Evolutionary conservation across 495 filamentous ascomycete species (phyloP), one percentile per base, ranked within the genome.

Genomic region (Lindgomyces ingoldianus): DNA sequence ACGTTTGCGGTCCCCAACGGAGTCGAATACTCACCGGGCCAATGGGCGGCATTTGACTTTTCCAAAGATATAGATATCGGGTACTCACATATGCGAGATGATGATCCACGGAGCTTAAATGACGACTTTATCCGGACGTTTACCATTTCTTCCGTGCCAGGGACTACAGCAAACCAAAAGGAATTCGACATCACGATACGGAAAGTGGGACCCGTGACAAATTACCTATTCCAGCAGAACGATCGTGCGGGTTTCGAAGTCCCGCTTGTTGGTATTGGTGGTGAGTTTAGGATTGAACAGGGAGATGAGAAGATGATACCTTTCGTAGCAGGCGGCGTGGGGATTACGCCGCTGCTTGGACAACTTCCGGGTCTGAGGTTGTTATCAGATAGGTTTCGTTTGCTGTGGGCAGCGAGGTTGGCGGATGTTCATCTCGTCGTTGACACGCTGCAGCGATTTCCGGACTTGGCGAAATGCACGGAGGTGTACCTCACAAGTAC

Each of bases 71-170:
- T 93, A 2, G 82, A 88, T 60, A 72, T 79, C 47, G 91, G 90
- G 3, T 96, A 89, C 71, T 83, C 78, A 51, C 91, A 94, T 71
- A 94, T 94, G 91, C 78, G 85, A 1, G 87, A 93, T 57, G 83
- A 85, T 41, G 90, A 93, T 60, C 90, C 90, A 14, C 78, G 79
- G 65, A 88, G 84, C 65, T 70, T 94, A 45, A 96, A 94, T 64
- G 90, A 94, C 64, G 89, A 96, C 70, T 93, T 85, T 67, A 76
- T 92, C 19, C 79, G 91, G 36, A 93, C 90, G 0, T 94, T 94
- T 69, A 94, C 89, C 2, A 79, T 93, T 4, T 88, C 85, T 0
- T 89, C 81, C 1, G 72, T 77, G 24, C 83, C 85, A 3, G 74
- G 64, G 6, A 22, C 55, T 1, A 58, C 63, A 10, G 76, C 60